Evolutionary conservation across 2,329 filamentous ascomycete species (phyloP).

Genomic region (Rhynchosporium secalis): DNA sequence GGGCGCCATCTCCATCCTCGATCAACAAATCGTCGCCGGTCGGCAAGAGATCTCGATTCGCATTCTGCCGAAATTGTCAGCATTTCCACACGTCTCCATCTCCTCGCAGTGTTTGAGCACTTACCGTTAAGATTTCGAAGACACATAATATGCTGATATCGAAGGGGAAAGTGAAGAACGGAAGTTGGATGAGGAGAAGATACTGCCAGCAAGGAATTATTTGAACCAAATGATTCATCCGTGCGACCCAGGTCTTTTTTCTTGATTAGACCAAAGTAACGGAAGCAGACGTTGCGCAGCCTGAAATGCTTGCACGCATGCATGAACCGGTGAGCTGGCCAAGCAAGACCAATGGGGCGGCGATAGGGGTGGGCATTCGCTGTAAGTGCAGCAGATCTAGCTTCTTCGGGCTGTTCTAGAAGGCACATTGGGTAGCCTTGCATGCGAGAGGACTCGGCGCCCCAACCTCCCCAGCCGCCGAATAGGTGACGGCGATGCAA

Average conservation of each 20-base stretch:
- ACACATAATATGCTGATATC: slow-evolving; percentile 16
- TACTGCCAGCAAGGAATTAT: background rate
- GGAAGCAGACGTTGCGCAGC: slow-evolving; percentile 4
- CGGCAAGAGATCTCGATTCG: slow-evolving; percentile 15
- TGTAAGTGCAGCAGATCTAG: slow-evolving; percentile 18
- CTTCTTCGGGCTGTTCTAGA: slow-evolving; percentile 12
- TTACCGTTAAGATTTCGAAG: slow-evolving; percentile 14
- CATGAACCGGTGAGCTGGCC: slow-evolving; percentile 21
- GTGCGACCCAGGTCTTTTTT: slow-evolving; percentile 2
- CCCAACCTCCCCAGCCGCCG: slow-evolving; percentile 14
- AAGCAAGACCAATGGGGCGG: slow-evolving; percentile 17
- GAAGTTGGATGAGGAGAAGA: background rate
- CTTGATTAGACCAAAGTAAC: slow-evolving; percentile 6
- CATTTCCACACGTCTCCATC: background rate
- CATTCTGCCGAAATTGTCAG: slow-evolving; percentile 13
- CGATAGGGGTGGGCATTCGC: slow-evolving; percentile 7
- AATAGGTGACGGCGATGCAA: slow-evolving; percentile 5
- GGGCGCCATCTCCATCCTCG: slow-evolving; percentile 26
- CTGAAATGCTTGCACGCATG: slow-evolving; percentile 11
- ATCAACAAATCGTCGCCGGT: slow-evolving; percentile 10
- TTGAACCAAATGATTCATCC: slow-evolving; percentile 13
- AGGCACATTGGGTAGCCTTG: slow-evolving; percentile 25
- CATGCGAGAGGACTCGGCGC: slow-evolving; percentile 13
- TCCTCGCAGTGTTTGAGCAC: background rate
- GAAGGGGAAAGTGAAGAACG: slow-evolving; percentile 1